Base-by-base conservation (phyloP, 176 grass and related monocot genomes). In the Chrysopogon serrulatus region DNA sequence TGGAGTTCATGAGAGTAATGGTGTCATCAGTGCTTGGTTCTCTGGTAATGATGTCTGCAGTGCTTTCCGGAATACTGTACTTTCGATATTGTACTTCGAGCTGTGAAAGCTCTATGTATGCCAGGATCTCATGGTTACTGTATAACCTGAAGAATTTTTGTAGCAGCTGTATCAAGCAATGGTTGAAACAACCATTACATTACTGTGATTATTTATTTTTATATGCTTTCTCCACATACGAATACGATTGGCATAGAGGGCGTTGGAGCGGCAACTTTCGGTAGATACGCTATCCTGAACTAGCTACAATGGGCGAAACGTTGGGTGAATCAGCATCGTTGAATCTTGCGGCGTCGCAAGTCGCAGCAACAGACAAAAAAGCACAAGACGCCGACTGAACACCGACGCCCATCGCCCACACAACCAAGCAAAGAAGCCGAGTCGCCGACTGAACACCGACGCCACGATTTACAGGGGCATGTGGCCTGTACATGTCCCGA, bases 21-120 rank as follows among this genome's bases (percentile, higher is more conserved):
- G 93, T 48, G 90, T 81, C 35, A 92, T 98, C 73, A 68, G 81
- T 48, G 90, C 93, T 73, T 98, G 96, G 93, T 93, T 98, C 63
- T 51, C 16, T 19, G 85, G 78, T 63, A 83, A 86, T 83, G 59
- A 74, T 80, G 85, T 83, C 74, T 87, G 83, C 23, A 71, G 48
- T 1, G 47, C 53, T 80, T 83, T 95, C 39, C 74, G 26, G 54
- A 89, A 90, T 48, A 68, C 81, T 21, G 90, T 93, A 1, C 72
- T 98, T 71, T 90, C 93, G 10, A 68, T 98, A 73, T 68, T 98
- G 68, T 91, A 93, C 78, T 98, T 98, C 74, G 41, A 83, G 74
- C 26, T 83, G 51, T 47, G 14, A 90, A 28, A 78, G 45, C 1
- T 26, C 18, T 37, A 0, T 78, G 44, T 11, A 71, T 61, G 45